Evolutionary conservation across 139 green algal genomes (phyloP), one percentile per base, ranked within the genome.

Genomic region (Coelastrella sp.): DNA sequence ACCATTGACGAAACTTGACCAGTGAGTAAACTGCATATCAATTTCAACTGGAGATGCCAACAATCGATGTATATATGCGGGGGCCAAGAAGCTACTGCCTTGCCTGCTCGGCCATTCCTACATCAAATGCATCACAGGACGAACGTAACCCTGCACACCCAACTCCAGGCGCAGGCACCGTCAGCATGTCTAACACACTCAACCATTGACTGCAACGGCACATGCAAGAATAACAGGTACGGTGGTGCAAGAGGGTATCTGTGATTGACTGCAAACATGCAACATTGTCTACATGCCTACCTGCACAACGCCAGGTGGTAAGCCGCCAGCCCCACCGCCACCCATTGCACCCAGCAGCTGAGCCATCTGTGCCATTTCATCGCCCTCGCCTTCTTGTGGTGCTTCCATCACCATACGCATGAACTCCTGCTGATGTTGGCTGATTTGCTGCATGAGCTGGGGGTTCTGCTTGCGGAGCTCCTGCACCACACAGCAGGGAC

Each of bases 401-500:
- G 84, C 89, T 85, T 94, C 94, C 76, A 90, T 98, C 47, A 99
- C 93, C 90, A 99, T 94, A 59, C 89, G 88, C 92, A 99, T 91
- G 86, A 99, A 99, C 83, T 99, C 98, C 56, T 93, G 83, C 88
- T 96, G 95, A 88, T 97, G 78, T 56, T 86, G 85, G 97, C 65
- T 78, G 7, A 83, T 83, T 17, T 83, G 77, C 77, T 83, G 77
- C 87, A 99, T 91, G 90, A 99, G 89, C 80, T 97, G 89, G 4
- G 98, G 98, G 90, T 99, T 98, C 81, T 94, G 91, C 80, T 96
- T 95, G 73, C 96, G 96, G 79, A 99, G 93, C 95, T 99, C 97
- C 94, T 99, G 97, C 85, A 96, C 80, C 54, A 59, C 58, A 20
- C 5, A 6, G 13, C 22, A 82, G 47, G 22, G 61, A 56, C 57